phyloP scores from a whole-genome alignment of 441 rosid genomes.

The Lepidium campestre region DNA sequence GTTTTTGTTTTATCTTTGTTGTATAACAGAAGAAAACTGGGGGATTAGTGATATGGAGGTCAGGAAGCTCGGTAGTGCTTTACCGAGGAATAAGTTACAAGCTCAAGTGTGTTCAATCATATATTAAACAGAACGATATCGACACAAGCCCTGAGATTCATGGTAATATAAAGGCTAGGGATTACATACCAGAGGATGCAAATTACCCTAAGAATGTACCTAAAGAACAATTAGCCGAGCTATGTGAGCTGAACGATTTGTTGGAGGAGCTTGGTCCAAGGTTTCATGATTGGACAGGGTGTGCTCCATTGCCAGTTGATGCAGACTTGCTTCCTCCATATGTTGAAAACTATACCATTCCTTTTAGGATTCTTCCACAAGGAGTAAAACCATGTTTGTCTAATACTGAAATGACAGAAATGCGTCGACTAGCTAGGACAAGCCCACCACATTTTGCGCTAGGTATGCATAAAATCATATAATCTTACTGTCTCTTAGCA shows the following conservation, averaged over 20 bases:
- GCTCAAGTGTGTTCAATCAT: conserved; percentile 61
- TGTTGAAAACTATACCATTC: conserved; percentile 59
- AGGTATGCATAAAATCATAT: conserved; percentile 35
- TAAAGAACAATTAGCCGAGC: conserved; percentile 47
- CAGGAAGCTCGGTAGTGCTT: conserved; percentile 84
- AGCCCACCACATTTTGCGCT: conserved; percentile 86
- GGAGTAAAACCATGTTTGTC: conserved; percentile 55
- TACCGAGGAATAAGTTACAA: conserved; percentile 74
- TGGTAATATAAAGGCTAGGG: background rate
- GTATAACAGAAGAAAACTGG: conserved; percentile 72
- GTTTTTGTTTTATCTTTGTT: conserved; percentile 19
- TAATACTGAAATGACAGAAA: conserved; percentile 53
- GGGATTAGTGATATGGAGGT: conserved; percentile 91
- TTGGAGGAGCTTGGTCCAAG: conserved; percentile 84
- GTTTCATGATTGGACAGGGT: conserved; percentile 83
- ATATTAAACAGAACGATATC: conserved; percentile 34
- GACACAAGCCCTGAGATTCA: conserved; percentile 11
- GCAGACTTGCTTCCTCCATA: conserved; percentile 79
- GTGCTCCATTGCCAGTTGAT: conserved; percentile 84
- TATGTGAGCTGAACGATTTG: conserved; percentile 51
- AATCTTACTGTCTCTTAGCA: background rate
- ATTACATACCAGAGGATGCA: conserved; percentile 31
- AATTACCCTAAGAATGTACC: conserved; percentile 47
- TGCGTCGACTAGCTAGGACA: conserved; percentile 65
- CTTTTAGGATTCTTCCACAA: conserved; percentile 70